These are phyloP conservation scores for Geoglossum cookeanum DNA, from an alignment of 2,329 filamentous ascomycete species.

Conservation along the genomic window DNA sequence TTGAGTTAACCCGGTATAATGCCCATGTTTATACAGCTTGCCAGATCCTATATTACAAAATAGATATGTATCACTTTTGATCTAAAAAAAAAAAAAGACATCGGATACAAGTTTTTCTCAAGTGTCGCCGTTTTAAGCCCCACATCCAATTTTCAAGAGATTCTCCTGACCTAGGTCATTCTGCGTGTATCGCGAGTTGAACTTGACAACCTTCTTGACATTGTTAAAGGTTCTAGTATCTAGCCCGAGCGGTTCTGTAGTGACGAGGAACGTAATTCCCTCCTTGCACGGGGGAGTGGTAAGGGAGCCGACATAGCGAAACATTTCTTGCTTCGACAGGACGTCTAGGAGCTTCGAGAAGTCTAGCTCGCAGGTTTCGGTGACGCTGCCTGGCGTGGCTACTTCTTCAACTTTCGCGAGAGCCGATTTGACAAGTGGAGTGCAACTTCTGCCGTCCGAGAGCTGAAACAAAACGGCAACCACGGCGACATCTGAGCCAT, in stretches of 20 bases:
- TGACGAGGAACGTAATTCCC: slow-evolving; percentile 34
- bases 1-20: too few relatives aligned
- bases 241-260: slow-evolving; percentile 28
- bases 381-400: slow-evolving; percentile 20
- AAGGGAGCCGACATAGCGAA: slow-evolving; percentile 37
- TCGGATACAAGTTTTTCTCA: too few relatives aligned
- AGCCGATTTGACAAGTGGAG: slow-evolving; percentile 16
- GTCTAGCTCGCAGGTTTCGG: slow-evolving; percentile 21
- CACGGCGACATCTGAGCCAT: slow-evolving; percentile 20
- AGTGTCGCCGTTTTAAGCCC: background rate
- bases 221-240: slow-evolving; percentile 29
- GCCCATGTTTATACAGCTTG: too few relatives aligned
- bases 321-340: slow-evolving; percentile 22
- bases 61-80: too few relatives aligned
- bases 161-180: slow-evolving; percentile 28
- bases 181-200: slow-evolving; percentile 36
- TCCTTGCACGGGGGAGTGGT: slow-evolving; percentile 44
- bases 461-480: slow-evolving; percentile 24
- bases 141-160: slow-evolving; percentile 18
- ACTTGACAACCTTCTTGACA: slow-evolving; percentile 34
- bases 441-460: slow-evolving; percentile 19
- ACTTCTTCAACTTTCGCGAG: slow-evolving; percentile 21
- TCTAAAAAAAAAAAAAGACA: too few relatives aligned
- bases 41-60: too few relatives aligned
- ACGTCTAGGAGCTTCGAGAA: slow-evolving; percentile 23